These are phyloP conservation scores for Solanum bukasovii DNA, from an alignment of 257 asterid genomes.

Conservation along the genomic window DNA sequence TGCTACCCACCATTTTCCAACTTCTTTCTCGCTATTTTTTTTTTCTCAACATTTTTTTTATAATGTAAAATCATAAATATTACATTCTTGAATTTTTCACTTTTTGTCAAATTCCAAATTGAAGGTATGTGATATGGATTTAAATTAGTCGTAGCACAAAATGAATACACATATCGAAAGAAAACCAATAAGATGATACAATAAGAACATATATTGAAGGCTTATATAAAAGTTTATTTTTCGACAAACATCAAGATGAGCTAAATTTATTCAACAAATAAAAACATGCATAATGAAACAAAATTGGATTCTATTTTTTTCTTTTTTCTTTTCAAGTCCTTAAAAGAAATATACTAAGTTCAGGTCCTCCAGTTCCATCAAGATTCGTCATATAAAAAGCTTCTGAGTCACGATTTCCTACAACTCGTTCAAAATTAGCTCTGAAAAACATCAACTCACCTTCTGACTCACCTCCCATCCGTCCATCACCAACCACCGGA, in stretches of 20 bases:
- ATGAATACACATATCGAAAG: not conserved
- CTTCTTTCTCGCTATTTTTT: not conserved
- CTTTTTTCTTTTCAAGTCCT: constrained; percentile 37
- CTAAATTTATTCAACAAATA: not conserved
- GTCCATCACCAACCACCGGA: constrained; percentile 62
- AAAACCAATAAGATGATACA: not conserved
- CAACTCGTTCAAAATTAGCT: constrained; percentile 82
- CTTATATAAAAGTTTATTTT: not conserved
- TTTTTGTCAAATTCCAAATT: not conserved
- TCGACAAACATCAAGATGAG: not conserved
- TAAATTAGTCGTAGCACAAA: not conserved
- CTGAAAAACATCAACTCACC: constrained; percentile 82
- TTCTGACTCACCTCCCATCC: constrained; percentile 31
- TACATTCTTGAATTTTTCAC: not conserved
- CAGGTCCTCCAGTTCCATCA: constrained; percentile 87
- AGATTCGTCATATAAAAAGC: constrained; percentile 91
- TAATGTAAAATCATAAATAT: not conserved
- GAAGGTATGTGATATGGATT: not conserved
- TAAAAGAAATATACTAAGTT: constrained; percentile 72
- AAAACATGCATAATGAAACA: not conserved
- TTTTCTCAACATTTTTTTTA: not conserved
- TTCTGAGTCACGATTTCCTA: constrained; percentile 88
- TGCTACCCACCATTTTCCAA: not conserved
- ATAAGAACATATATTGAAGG: not conserved
- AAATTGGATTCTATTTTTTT: not conserved